A percentile compares a stretch with the other conserved stretches of the same genome.
Evolutionary conservation across 2,329 filamentous ascomycete genomes (phyloP).

Genomic region (Cercospora berteroae): DNA sequence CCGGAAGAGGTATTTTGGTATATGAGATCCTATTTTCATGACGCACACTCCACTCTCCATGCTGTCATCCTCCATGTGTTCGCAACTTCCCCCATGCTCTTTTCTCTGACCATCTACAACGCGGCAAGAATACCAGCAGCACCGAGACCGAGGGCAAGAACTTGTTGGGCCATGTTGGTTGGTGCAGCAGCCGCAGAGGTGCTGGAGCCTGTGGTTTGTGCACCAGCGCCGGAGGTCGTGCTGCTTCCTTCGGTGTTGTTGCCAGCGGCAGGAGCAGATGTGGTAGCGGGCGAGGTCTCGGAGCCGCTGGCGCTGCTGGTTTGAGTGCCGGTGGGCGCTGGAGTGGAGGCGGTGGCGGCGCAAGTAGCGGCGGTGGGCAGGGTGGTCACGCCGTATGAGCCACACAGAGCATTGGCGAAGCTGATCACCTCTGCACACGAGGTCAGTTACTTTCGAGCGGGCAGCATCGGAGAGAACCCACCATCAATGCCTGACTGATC

Average conservation of each 20-base stretch:
- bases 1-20: not conserved
- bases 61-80: not conserved
- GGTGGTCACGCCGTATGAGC: slow-evolving; percentile 38
- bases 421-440: slow-evolving; percentile 40
- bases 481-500: slow-evolving; percentile 2
- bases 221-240: not conserved
- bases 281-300: not conserved
- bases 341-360: slow-evolving; percentile 25
- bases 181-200: slow-evolving; percentile 15
- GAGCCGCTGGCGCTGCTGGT: slow-evolving; percentile 8
- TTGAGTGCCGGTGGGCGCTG: slow-evolving; percentile 13
- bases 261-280: slow-evolving; percentile 1
- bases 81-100: not conserved
- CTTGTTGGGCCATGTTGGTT: slow-evolving; percentile 14
- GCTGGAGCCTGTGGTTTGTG: slow-evolving; percentile 1
- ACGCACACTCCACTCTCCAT: not conserved
- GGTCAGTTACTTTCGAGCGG: not conserved
- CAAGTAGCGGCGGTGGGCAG: slow-evolving; percentile 44
- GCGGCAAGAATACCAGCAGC: slow-evolving; percentile 19
- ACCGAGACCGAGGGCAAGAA: slow-evolving; percentile 16
- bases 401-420: slow-evolving; percentile 45
- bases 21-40: not conserved
- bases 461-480: not conserved
- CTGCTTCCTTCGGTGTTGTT: not conserved
- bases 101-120: not conserved